Conservation (phyloP, 2,329 filamentous ascomycete species). For the Penicillium rolfsii region DNA sequence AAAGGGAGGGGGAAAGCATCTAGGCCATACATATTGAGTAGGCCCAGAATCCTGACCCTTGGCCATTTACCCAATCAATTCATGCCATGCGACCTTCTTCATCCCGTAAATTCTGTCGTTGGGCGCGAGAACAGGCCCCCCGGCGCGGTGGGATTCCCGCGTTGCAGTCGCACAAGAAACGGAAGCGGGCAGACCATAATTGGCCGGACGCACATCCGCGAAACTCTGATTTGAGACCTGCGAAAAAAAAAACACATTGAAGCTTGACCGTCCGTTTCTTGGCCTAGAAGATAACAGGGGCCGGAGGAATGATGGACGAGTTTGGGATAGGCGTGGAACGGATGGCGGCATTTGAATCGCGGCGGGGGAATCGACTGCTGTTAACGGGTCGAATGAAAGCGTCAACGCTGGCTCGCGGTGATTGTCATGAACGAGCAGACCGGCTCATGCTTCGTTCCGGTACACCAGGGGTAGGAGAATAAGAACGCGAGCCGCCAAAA, state of each 20-base stretch:
- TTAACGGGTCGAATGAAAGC: constrained; percentile 21
- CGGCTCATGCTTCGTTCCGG: constrained; percentile 52
- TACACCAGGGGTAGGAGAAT: constrained; percentile 48
- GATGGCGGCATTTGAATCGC: constrained; percentile 21
- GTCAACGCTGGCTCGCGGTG: constrained; percentile 24
- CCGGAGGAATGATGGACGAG: constrained; percentile 9
- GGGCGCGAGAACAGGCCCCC: constrained; percentile 8
- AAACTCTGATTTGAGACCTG: constrained; percentile 16
- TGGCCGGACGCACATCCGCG: constrained; percentile 18
- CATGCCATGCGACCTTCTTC: constrained; percentile 4
- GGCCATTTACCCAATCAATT: not conserved
- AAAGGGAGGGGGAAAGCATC: not conserved
- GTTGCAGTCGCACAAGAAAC: constrained; percentile 27
- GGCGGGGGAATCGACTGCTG: constrained; percentile 21
- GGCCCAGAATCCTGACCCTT: not conserved
- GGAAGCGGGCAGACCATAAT: constrained; percentile 22
- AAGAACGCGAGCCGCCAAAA: constrained; percentile 42
- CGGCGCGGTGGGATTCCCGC: constrained; percentile 27
- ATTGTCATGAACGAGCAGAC: constrained; percentile 44
- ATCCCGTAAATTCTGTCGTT: not conserved
- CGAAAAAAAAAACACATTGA: constrained; percentile 15
- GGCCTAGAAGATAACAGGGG: constrained; percentile 18
- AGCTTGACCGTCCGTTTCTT: constrained; percentile 15
- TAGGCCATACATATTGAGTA: not conserved
- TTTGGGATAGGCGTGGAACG: not conserved